Base-by-base conservation (phyloP, 441 rosid genomes). In the Kokia cookei region DNA sequence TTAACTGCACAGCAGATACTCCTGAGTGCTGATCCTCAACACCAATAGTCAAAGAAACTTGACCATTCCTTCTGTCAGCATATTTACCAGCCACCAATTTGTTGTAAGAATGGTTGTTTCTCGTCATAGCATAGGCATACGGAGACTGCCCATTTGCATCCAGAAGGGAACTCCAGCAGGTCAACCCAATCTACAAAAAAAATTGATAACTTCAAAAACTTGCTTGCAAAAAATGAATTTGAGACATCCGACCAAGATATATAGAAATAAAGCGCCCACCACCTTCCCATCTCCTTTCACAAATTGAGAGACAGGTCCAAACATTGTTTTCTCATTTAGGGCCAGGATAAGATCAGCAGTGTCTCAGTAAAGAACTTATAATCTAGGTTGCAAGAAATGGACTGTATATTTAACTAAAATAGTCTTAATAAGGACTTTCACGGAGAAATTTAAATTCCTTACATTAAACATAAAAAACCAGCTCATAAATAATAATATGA, bases 101-200 rank as follows among this genome's bases (percentile, higher is more conserved):
- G 79, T 93, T 91, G 73, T 93, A 93, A 17, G 85, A 80, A 76
- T 87, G 88, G 73, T 93, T 87, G 73, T 85, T 85, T 80, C 89
- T 86, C 87, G 80, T 87, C 54, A 75, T 59, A 53, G 98, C 90
- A 73, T 93, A 93, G 73, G 83, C 81, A 76, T 76, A 79, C 14
- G 98, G 94, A 60, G 97, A 87, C 75, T 88, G 85, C 4, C 89
- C 88, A 5, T 73, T 81, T 59, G 79, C 85, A 77, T 91, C 93
- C 60, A 87, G 71, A 55, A 87, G 88, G 53, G 91, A 74, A 77
- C 80, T 85, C 97, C 97, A 93, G 81, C 84, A 80, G 40, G 88
- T 85, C 75, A 89, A 73, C 17, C 97, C 98, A 26, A 91, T 87
- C 98, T 93, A 79, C 73, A 81, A 27, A 59, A 73, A 32, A 54